Evolutionary conservation across 1,284 basidiomycete species (phyloP).

Genomic region (Ustilago bromivora): DNA sequence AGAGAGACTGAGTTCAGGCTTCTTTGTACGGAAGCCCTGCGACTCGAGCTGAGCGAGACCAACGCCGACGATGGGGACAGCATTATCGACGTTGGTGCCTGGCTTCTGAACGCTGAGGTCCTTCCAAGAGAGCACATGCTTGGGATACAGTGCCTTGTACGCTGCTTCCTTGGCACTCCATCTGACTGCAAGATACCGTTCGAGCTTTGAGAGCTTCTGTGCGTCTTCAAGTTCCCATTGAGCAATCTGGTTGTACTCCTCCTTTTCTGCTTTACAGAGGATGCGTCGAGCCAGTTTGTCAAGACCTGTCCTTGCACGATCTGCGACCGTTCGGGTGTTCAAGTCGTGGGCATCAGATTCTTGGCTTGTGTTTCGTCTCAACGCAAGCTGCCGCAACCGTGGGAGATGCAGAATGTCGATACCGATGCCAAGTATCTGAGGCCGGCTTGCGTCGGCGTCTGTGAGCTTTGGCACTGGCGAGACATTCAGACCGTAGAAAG

Average conservation of each 20-base stretch:
- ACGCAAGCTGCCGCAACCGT: constrained; percentile 44
- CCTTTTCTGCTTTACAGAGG: constrained; percentile 24
- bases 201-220: constrained; percentile 6
- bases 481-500: constrained; percentile 60
- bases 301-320: constrained; percentile 11
- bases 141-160: constrained; percentile 85
- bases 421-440: constrained; percentile 61
- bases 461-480: constrained; percentile 15
- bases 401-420: constrained; percentile 61
- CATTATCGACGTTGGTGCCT: not conserved
- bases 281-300: constrained; percentile 46
- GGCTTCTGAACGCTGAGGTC: constrained; percentile 73
- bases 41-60: constrained; percentile 23
- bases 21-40: constrained; percentile 29
- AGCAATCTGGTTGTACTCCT: constrained; percentile 18
- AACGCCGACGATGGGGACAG: not conserved
- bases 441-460: not conserved
- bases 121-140: constrained; percentile 79
- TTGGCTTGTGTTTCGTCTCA: constrained; percentile 11
- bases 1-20: constrained; percentile 40
- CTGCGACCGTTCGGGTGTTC: not conserved
- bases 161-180: constrained; percentile 82
- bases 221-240: constrained; percentile 9
- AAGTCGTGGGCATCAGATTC: not conserved
- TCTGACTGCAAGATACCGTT: constrained; percentile 36